Evolutionary conservation across 1,284 basidiomycete species (phyloP).

Genomic region (Rhodotorula sp.): DNA sequence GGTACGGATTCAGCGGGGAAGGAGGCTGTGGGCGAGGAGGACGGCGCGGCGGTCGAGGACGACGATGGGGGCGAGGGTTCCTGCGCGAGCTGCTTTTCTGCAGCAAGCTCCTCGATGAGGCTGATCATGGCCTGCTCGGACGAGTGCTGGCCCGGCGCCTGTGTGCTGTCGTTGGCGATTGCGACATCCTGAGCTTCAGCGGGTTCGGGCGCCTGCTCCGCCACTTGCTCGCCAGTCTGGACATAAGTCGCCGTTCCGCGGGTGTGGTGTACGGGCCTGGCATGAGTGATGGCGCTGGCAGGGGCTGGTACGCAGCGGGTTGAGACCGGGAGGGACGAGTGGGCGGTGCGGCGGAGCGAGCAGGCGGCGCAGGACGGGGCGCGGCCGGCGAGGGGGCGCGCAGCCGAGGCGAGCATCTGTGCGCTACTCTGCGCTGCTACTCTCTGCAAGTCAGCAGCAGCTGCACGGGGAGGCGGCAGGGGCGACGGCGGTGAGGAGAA

Average conservation of each 20-base stretch:
- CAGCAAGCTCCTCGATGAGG: conserved; percentile 44
- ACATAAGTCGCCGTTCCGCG: neutral
- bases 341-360: neutral
- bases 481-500: too few relatives aligned
- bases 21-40: neutral
- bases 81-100: conserved; percentile 20
- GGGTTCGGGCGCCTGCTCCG: conserved; percentile 45
- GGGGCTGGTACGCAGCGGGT: too few relatives aligned
- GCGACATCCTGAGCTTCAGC: conserved; percentile 51
- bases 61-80: neutral
- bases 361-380: neutral
- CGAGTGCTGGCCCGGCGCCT: neutral
- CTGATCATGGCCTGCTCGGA: conserved; percentile 16
- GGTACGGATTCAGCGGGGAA: neutral
- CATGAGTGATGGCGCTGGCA: too few relatives aligned
- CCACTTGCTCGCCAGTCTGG: neutral
- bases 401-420: neutral
- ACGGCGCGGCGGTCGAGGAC: neutral
- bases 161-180: neutral
- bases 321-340: neutral
- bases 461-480: neutral
- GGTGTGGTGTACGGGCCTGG: neutral
- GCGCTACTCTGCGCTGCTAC: too few relatives aligned
- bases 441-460: too few relatives aligned
- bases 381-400: neutral